Percentiles rank a stretch among this genome's conserved stretches.
These are phyloP conservation scores for Suillus subaureus DNA, from an alignment of 768 basidiomycete genomes.

Conservation along the genomic window DNA sequence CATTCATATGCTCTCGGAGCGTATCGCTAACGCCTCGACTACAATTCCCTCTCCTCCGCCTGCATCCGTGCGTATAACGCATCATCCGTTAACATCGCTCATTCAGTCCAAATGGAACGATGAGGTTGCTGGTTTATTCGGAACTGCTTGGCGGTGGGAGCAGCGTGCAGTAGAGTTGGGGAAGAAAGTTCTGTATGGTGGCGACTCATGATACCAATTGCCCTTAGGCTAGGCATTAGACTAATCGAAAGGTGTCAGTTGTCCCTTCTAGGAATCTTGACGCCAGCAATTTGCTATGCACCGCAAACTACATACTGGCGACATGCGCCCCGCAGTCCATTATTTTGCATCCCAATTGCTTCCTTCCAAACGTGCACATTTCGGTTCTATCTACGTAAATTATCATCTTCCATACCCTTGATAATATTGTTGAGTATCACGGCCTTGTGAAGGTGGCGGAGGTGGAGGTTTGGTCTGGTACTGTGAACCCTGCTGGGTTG, in stretches of 20 bases:
- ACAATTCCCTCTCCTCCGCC: slow-evolving; percentile 51
- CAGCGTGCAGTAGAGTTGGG: slow-evolving; percentile 50
- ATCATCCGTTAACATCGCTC: slow-evolving; percentile 47
- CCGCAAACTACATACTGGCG: background rate
- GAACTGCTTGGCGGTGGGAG: slow-evolving; percentile 49
- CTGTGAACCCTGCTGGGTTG: slow-evolving; percentile 26
- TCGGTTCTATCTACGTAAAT: background rate
- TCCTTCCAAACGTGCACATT: background rate
- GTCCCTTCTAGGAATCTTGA: background rate
- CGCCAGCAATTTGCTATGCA: background rate
- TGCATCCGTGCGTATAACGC: slow-evolving; percentile 55
- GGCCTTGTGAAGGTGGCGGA: slow-evolving; percentile 35
- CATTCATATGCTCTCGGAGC: slow-evolving; percentile 50
- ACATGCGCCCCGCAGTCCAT: background rate
- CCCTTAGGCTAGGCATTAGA: background rate
- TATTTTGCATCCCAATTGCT: background rate
- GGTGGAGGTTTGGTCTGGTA: slow-evolving; percentile 31
- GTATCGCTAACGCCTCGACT: slow-evolving; percentile 52
- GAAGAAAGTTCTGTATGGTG: slow-evolving; percentile 46
- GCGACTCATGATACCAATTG: slow-evolving; percentile 8
- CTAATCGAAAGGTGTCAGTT: background rate
- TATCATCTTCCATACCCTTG: slow-evolving; percentile 33
- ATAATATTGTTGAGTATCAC: slow-evolving; percentile 29
- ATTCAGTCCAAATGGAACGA: slow-evolving; percentile 62
- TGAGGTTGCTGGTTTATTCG: slow-evolving; percentile 49